Conservation (phyloP, 106 monocot species). For the Dendrobium chrysotoxum region DNA sequence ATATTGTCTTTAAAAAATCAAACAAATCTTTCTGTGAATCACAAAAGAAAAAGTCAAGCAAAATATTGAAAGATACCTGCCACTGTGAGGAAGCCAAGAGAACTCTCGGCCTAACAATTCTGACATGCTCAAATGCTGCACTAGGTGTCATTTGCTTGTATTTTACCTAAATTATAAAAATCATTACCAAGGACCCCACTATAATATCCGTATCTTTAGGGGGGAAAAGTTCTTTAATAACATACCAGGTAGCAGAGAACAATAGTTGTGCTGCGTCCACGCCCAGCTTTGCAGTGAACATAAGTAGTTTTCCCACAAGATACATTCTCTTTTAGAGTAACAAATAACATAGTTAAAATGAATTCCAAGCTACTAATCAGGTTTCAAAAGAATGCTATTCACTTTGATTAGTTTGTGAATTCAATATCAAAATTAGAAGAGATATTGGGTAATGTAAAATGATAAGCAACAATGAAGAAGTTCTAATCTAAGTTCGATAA, state of each 20-base stretch:
- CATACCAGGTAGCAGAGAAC: conserved; percentile 94
- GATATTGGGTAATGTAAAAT: background rate
- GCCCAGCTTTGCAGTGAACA: conserved; percentile 99
- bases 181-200: background rate
- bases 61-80: conserved; percentile 38
- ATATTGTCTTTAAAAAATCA: background rate
- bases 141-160: conserved; percentile 73
- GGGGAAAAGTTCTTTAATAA: background rate
- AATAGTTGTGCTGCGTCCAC: conserved; percentile 95
- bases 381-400: background rate
- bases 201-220: background rate
- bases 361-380: background rate
- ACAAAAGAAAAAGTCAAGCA: background rate
- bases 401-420: background rate
- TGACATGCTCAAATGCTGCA: conserved; percentile 74
- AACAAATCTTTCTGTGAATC: too few relatives aligned
- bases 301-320: conserved; percentile 74
- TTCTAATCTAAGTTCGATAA: background rate
- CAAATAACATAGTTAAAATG: background rate
- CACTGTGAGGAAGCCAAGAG: conserved; percentile 84
- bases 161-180: conserved; percentile 54
- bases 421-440: background rate
- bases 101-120: conserved; percentile 69
- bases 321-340: conserved; percentile 52
- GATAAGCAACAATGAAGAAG: background rate